A percentile compares a stretch with the other conserved stretches of the same genome.
These are phyloP conservation scores for Skeletonema grethae DNA, from an alignment of 108 stramenopile genomes.

Conservation along the genomic window DNA sequence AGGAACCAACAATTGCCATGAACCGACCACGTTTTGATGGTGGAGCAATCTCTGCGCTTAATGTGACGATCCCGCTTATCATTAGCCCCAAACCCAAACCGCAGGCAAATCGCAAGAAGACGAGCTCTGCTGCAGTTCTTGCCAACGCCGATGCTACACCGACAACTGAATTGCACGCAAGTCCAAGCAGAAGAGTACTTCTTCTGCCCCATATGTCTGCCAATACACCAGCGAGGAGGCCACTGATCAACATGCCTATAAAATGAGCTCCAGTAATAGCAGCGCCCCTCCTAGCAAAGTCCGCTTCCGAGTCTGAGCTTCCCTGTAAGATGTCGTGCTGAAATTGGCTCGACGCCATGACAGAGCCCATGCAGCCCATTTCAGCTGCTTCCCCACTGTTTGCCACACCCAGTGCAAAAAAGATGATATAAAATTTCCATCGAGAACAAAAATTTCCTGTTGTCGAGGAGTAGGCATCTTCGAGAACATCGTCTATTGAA, in stretches of 20 bases:
- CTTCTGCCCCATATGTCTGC: slow-evolving; percentile 37
- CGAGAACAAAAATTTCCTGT: not conserved
- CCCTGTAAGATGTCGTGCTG: slow-evolving; percentile 29
- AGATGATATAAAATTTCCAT: slow-evolving; percentile 72
- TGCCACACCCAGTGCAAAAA: slow-evolving; percentile 39
- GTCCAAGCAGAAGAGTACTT: slow-evolving; percentile 25
- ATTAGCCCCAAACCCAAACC: slow-evolving; percentile 42
- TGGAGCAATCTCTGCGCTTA: slow-evolving; percentile 40
- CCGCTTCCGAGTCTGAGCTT: not conserved
- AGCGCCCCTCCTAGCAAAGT: slow-evolving; percentile 35
- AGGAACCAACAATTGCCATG: slow-evolving; percentile 46
- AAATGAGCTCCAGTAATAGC: slow-evolving; percentile 41
- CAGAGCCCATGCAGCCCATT: slow-evolving; percentile 30
- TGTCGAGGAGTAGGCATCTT: not conserved
- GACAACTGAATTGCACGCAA: slow-evolving; percentile 26
- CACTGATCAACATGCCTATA: slow-evolving; percentile 44
- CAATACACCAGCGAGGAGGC: slow-evolving; percentile 33
- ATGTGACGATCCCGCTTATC: slow-evolving; percentile 34
- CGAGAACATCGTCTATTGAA: slow-evolving; percentile 5
- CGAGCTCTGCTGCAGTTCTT: slow-evolving; percentile 28
- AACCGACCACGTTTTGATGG: slow-evolving; percentile 35
- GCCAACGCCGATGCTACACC: slow-evolving; percentile 29
- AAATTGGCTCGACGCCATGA: slow-evolving; percentile 19
- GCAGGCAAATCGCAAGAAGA: slow-evolving; percentile 30
- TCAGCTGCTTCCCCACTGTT: slow-evolving; percentile 43